Base-by-base conservation (phyloP, 2,329 filamentous ascomycete genomes). In the Aspergillus ochraceus region DNA sequence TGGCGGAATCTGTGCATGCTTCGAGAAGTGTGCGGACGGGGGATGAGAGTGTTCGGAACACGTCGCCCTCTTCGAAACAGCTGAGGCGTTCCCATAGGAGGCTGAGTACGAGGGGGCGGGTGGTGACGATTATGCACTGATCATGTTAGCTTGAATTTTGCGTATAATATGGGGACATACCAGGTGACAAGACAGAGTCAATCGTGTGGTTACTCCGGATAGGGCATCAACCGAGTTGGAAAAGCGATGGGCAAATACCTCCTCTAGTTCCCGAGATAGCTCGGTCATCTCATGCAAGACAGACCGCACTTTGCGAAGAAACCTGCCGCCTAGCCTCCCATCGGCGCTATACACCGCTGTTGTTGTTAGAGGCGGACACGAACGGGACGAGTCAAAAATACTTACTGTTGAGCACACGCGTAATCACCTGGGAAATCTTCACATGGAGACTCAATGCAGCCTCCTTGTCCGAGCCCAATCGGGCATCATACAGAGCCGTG, bases 401-500 rank as follows among this genome's bases (percentile, higher is more conserved):
- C 75, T 64, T 67, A 78, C 76, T 77, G 50, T 70, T 72, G 1
- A 77, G 61, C 39, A 79, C 77, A 4, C 73, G 68, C 4, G 76
- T 71, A 47, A 74, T 75, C 6, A 76, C 72, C 42, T 74, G 74
- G 1, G 77, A 72, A 30, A 79, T 69, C 57, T 74, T 76, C 42
- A 80, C 76, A 57, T 80, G 76, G 54, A 79, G 72, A 26, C 69
- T 71, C 26, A 79, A 61, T 4, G 75, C 75, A 29, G 71, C 66
- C 19, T 72, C 66, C 46, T 73, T 69, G 42, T 76, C 74, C 14
- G 65, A 57, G 8, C 72, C 75, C 14, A 63, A 70, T 6, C 70
- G 67, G 6, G 78, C 80, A n/a, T 72, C 73, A 12, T 80, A 77
- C 5, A 80, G 72, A 1, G 71, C 70, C 1, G 78, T 77, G 2